phyloP scores from a whole-genome alignment of 148 eudicot genomes.

The Silene uniflora region DNA sequence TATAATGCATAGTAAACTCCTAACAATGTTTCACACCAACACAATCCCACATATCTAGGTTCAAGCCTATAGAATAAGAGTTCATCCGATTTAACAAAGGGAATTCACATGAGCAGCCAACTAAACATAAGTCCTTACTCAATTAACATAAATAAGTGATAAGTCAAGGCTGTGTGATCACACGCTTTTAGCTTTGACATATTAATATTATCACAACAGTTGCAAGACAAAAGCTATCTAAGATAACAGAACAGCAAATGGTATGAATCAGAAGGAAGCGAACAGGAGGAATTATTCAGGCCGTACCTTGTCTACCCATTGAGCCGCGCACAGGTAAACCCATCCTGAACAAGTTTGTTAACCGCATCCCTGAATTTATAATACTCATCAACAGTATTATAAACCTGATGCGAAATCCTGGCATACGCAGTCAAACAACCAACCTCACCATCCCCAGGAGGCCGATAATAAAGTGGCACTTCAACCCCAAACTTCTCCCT shows the following conservation, averaged over 20 bases:
- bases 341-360: slow-evolving; percentile 53
- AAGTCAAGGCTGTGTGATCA: too few species aligned
- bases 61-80: neutral
- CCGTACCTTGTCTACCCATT: slow-evolving; percentile 44
- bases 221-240: neutral
- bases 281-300: neutral
- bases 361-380: slow-evolving; percentile 75
- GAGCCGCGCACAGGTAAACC: slow-evolving; percentile 57
- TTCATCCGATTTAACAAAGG: too few species aligned
- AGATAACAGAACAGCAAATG: neutral
- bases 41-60: neutral
- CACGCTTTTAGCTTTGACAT: neutral
- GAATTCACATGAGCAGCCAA: neutral
- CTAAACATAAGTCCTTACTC: neutral
- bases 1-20: neutral
- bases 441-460: slow-evolving; percentile 55
- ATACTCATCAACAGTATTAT: slow-evolving; percentile 65
- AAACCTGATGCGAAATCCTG: slow-evolving; percentile 90
- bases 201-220: neutral
- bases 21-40: neutral
- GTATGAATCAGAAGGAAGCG: neutral
- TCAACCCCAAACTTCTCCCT: slow-evolving; percentile 69
- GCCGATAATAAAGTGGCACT: slow-evolving; percentile 75
- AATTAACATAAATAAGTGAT: too few species aligned
- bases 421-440: slow-evolving; percentile 76